Conservation (phyloP, 768 basidiomycete species). For the Suillus variegatus region DNA sequence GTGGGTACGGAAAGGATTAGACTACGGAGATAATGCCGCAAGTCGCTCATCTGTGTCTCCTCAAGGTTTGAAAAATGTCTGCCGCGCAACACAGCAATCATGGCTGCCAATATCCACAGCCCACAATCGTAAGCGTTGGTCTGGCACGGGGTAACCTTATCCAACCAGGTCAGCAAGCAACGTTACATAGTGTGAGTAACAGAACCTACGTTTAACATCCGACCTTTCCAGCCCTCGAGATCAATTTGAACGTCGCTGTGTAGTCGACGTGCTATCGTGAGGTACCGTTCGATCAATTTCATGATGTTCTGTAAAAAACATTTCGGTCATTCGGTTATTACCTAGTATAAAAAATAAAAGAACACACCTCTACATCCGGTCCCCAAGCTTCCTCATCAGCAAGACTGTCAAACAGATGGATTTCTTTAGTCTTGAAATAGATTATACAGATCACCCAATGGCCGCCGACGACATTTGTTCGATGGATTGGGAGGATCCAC, state of each 20-base stretch:
- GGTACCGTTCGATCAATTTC: constrained; percentile 1
- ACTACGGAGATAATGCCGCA: neutral
- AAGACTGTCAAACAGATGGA: constrained; percentile 18
- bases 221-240: constrained; percentile 4
- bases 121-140: constrained; percentile 26
- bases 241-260: constrained; percentile 6
- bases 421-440: neutral
- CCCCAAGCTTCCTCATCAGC: constrained; percentile 8
- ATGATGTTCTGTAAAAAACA: constrained; percentile 5
- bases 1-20: neutral
- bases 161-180: neutral
- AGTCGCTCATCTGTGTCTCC: constrained; percentile 6
- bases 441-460: constrained; percentile 37
- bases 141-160: constrained; percentile 11
- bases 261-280: constrained; percentile 3
- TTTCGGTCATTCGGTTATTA: neutral
- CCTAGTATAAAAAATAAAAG: neutral
- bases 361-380: neutral
- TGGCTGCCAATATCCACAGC: constrained; percentile 25
- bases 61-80: constrained; percentile 9
- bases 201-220: neutral
- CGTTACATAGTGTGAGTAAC: neutral
- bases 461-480: constrained; percentile 5
- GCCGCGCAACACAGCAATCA: constrained; percentile 23
- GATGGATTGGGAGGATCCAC: constrained; percentile 43